Percentiles rank a stretch among this genome's conserved stretches.
Evolutionary conservation across 768 basidiomycete genomes (phyloP).

Genomic region (Naganishia onofrii): DNA sequence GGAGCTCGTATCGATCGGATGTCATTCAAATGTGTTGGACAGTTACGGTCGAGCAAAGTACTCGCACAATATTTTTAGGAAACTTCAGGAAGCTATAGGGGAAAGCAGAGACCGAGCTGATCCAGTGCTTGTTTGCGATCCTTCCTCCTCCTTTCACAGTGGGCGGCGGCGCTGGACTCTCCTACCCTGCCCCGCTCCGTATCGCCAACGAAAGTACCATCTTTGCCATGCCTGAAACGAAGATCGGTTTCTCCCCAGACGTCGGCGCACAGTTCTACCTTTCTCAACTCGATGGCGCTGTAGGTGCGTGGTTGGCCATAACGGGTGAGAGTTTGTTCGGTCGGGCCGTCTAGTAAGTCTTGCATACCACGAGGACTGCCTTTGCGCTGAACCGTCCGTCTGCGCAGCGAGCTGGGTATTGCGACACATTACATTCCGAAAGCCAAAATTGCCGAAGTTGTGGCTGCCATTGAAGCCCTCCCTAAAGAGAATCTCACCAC

Average conservation of each 20-base stretch:
- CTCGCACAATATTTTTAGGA: too few relatives aligned
- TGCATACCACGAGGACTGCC: conserved; percentile 4
- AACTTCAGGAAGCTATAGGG: too few relatives aligned
- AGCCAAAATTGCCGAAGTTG: conserved; percentile 66
- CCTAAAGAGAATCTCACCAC: conserved; percentile 49
- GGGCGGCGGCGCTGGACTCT: conserved; percentile 92
- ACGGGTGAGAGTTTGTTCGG: conserved; percentile 72
- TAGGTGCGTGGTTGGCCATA: conserved; percentile 90
- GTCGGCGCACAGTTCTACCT: conserved; percentile 90
- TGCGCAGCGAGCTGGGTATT: conserved; percentile 75
- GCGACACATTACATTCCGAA: conserved; percentile 91
- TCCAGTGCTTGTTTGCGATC: not conserved
- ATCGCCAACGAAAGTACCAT: conserved; percentile 88
- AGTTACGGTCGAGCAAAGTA: too few relatives aligned
- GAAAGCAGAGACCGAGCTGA: not conserved
- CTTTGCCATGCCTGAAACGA: conserved; percentile 92
- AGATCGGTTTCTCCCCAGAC: conserved; percentile 64
- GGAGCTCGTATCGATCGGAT: too few relatives aligned
- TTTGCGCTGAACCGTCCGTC: not conserved
- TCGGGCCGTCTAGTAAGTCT: conserved; percentile 76
- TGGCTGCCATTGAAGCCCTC: conserved; percentile 63
- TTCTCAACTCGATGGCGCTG: conserved; percentile 79
- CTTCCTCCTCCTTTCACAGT: conserved; percentile 57
- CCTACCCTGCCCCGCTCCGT: conserved; percentile 78
- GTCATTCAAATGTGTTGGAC: too few relatives aligned